These are phyloP conservation scores for Trifolium fragiferum DNA, from an alignment of 306 rosid genomes.

Conservation along the genomic window DNA sequence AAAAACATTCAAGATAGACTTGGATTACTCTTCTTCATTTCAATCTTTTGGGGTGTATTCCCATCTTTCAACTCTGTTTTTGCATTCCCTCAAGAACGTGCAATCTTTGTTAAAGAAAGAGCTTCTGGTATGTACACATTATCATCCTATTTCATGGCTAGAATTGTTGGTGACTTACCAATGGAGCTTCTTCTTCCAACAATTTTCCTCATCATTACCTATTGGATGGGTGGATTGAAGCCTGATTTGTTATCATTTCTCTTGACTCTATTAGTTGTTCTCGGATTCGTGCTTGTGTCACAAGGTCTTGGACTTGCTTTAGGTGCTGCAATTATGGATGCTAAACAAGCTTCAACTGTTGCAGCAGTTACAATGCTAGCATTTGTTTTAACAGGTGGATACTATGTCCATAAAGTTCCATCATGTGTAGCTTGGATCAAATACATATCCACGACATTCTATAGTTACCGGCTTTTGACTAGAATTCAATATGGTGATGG, in stretches of 20 bases:
- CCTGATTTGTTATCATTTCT: constrained; percentile 68
- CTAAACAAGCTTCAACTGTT: constrained; percentile 86
- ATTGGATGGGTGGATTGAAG: constrained; percentile 85
- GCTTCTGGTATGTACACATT: constrained; percentile 88
- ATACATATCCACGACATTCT: constrained; percentile 75
- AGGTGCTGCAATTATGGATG: constrained; percentile 91
- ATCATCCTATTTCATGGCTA: constrained; percentile 80
- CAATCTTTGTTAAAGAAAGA: constrained; percentile 72
- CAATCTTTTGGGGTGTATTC: constrained; percentile 95
- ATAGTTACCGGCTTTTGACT: constrained; percentile 67
- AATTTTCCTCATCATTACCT: constrained; percentile 60
- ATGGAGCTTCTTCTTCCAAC: constrained; percentile 96
- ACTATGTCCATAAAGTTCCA: constrained; percentile 83
- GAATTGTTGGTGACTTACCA: constrained; percentile 83
- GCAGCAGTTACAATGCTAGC: constrained; percentile 89
- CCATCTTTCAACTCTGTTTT: constrained; percentile 85
- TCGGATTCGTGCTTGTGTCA: constrained; percentile 80
- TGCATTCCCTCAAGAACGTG: constrained; percentile 92
- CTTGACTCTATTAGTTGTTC: constrained; percentile 57
- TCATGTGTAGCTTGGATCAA: constrained; percentile 79
- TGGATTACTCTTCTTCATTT: constrained; percentile 88
- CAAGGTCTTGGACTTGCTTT: constrained; percentile 93
- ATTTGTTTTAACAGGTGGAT: constrained; percentile 86
- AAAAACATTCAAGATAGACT: constrained; percentile 79
- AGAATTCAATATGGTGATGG: constrained; percentile 82